These are phyloP conservation scores for Euphorbia tirucalli DNA, from an alignment of 345 rosid species.

Conservation along the genomic window DNA sequence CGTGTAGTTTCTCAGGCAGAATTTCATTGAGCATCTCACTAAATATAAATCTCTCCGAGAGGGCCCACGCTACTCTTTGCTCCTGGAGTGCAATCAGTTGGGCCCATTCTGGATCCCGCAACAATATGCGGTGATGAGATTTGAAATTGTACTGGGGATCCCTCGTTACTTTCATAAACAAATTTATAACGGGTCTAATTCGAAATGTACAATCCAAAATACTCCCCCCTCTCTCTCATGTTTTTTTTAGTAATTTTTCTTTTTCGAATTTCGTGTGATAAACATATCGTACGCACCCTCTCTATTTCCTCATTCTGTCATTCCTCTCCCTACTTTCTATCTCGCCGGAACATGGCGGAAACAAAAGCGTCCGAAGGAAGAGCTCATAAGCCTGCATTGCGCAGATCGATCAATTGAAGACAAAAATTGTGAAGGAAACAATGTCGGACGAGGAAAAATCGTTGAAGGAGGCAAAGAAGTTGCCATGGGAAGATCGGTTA, in stretches of 20 bases:
- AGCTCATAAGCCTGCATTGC: not conserved
- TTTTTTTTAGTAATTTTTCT: slow-evolving; percentile 12
- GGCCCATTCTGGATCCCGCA: no score
- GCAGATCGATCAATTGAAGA: no score
- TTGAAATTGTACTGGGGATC: not conserved
- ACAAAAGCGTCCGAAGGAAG: not conserved
- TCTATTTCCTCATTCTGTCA: slow-evolving; percentile 26
- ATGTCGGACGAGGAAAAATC: no score
- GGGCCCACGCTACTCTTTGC: no score
- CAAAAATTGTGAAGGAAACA: no score
- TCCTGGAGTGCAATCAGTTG: no score
- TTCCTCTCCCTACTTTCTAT: slow-evolving; percentile 12
- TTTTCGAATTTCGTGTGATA: slow-evolving; percentile 4
- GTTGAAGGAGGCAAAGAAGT: no score
- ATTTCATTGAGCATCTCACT: no score
- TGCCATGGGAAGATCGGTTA: no score
- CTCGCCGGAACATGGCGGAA: slow-evolving; percentile 16
- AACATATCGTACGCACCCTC: slow-evolving; percentile 32
- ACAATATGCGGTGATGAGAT: no score
- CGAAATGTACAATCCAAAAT: slow-evolving; percentile 57
- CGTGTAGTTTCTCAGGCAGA: no score
- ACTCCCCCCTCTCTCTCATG: slow-evolving; percentile 32
- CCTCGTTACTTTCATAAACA: not conserved
- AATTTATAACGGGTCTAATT: slow-evolving; percentile 15
- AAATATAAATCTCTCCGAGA: no score